These are phyloP conservation scores for Luzula sylvatica DNA, from an alignment of 176 grass and related monocot species.

Conservation along the genomic window DNA sequence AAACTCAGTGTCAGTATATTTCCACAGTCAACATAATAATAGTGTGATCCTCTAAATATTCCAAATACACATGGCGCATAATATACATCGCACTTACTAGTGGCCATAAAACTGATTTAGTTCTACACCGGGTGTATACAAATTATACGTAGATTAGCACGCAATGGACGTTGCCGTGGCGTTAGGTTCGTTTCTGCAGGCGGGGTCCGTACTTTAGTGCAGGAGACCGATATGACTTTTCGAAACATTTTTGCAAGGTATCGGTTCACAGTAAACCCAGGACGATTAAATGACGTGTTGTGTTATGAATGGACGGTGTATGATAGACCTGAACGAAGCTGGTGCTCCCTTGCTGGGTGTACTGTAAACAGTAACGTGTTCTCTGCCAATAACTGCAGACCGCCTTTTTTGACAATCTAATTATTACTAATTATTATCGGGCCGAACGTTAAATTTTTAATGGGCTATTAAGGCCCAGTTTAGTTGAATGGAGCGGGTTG, in stretches of 20 bases:
- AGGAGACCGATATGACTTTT: too few relatives aligned
- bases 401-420: too few relatives aligned
- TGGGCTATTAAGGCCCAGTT: too few relatives aligned
- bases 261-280: too few relatives aligned
- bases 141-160: not conserved
- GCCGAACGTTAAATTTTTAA: too few relatives aligned
- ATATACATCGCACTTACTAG: not conserved
- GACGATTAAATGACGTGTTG: too few relatives aligned
- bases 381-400: too few relatives aligned
- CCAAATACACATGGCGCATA: not conserved
- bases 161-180: conserved; percentile 14
- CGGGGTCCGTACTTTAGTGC: not conserved
- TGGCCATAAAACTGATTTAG: not conserved
- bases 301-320: not conserved
- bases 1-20: conserved; percentile 1
- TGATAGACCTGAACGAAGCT: too few relatives aligned
- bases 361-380: conserved; percentile 15
- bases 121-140: not conserved
- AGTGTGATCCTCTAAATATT: not conserved
- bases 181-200: conserved; percentile 13
- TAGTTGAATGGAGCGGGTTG: too few relatives aligned
- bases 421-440: too few relatives aligned
- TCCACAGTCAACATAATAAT: conserved; percentile 15
- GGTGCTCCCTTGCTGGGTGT: conserved; percentile 12
- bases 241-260: too few relatives aligned